Evolutionary conservation across 139 green algal genomes (phyloP).

Genomic region (Chlorella sp.): DNA sequence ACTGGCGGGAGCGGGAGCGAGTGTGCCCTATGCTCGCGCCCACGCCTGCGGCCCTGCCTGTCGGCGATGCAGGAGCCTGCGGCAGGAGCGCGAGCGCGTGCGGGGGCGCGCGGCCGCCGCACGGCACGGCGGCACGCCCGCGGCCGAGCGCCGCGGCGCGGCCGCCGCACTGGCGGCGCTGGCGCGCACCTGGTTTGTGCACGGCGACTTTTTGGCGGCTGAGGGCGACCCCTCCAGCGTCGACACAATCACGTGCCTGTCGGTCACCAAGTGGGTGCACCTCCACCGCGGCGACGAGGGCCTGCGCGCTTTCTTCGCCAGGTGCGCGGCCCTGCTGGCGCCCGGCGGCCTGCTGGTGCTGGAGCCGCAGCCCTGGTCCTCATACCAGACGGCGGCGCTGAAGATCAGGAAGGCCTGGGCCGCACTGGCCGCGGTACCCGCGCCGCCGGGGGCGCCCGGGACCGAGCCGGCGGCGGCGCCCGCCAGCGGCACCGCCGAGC

Average conservation of each 20-base stretch:
- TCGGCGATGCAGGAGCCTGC: constrained; percentile 23
- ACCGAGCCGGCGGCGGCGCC: too few relatives aligned
- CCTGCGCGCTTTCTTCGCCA: constrained; percentile 70
- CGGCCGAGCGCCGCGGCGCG: constrained; percentile 17
- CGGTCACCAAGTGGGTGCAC: constrained; percentile 95
- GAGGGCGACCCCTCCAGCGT: constrained; percentile 7
- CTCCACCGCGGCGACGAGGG: constrained; percentile 86
- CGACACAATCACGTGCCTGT: constrained; percentile 33
- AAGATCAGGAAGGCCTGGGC: constrained; percentile 66
- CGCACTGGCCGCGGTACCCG: too few relatives aligned
- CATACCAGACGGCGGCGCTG: constrained; percentile 67
- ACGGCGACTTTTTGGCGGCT: constrained; percentile 30
- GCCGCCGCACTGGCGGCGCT: background rate
- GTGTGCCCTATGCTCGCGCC: background rate
- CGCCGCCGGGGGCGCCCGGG: too few relatives aligned
- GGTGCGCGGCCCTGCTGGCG: constrained; percentile 37
- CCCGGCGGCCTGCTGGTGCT: constrained; percentile 83
- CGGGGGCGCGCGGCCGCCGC: background rate
- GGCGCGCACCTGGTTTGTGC: constrained; percentile 35
- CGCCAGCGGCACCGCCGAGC: too few relatives aligned
- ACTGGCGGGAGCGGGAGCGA: background rate
- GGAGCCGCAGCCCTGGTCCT: constrained; percentile 91
- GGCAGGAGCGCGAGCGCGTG: constrained; percentile 12
- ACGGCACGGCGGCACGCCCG: background rate
- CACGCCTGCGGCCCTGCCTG: background rate